A percentile compares a stretch with the other conserved stretches of the same genome.
Conservation (phyloP, 176 grass and related monocot species). For the Leersia perrieri region DNA sequence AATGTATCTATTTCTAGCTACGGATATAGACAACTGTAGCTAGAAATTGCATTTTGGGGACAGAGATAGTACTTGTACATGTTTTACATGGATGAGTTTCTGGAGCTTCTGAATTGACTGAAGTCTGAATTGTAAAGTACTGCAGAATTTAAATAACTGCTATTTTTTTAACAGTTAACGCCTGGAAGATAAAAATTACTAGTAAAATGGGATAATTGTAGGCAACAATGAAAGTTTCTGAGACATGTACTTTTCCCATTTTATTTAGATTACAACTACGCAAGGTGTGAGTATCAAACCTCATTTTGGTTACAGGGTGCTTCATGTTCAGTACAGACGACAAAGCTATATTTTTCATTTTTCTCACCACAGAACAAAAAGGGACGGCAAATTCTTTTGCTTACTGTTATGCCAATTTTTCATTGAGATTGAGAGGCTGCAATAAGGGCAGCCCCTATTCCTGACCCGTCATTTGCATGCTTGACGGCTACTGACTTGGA, state of each 20-base stretch:
- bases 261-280: conserved; percentile 17
- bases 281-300: not conserved
- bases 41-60: too few species aligned
- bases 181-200: not conserved
- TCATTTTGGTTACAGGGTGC: not conserved
- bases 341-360: not conserved
- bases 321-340: conserved; percentile 4
- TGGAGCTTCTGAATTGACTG: not conserved
- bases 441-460: conserved; percentile 80
- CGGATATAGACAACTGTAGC: too few species aligned
- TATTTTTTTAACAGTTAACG: not conserved
- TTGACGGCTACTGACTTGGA: conserved; percentile 39
- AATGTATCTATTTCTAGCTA: too few species aligned
- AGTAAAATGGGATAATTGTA: not conserved
- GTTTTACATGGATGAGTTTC: not conserved
- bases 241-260: not conserved
- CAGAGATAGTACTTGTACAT: too few species aligned
- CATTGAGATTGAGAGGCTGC: conserved; percentile 73
- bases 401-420: conserved; percentile 3
- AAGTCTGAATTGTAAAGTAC: not conserved
- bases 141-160: not conserved
- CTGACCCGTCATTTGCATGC: conserved; percentile 62
- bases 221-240: not conserved
- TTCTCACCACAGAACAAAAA: not conserved
- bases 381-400: not conserved